These are phyloP conservation scores for Ophiostoma novo-ulmi DNA, from an alignment of 2,329 filamentous ascomycete genomes.

Conservation along the genomic window DNA sequence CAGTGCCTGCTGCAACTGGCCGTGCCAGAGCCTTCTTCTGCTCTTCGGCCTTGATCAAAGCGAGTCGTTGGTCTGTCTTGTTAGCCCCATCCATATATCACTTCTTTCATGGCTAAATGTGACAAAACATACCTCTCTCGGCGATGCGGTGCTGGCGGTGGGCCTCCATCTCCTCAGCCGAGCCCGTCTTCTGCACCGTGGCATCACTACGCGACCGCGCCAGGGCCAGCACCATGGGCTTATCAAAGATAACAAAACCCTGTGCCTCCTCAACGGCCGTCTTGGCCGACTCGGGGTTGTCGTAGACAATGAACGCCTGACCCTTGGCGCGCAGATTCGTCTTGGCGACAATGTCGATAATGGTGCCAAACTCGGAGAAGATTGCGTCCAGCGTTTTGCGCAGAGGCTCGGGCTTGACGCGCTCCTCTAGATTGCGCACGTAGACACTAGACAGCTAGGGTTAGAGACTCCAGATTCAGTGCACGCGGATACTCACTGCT, in stretches of 20 bases:
- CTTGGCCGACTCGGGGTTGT: constrained; percentile 69
- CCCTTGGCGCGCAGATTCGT: constrained; percentile 88
- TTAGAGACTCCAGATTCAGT: not conserved
- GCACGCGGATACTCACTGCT: constrained; percentile 5
- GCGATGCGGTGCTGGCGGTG: constrained; percentile 81
- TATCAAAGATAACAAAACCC: constrained; percentile 88
- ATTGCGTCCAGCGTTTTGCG: constrained; percentile 68
- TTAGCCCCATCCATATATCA: not conserved
- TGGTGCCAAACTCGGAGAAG: constrained; percentile 82
- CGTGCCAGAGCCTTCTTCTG: constrained; percentile 46
- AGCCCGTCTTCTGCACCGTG: constrained; percentile 69
- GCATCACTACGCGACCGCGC: constrained; percentile 83
- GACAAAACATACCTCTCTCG: constrained; percentile 66
- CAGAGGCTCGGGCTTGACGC: constrained; percentile 74
- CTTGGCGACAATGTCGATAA: constrained; percentile 66
- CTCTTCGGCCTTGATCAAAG: constrained; percentile 70
- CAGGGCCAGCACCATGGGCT: constrained; percentile 78
- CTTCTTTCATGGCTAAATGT: not conserved
- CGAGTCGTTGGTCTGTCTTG: constrained; percentile 64
- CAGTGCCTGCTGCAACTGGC: not conserved
- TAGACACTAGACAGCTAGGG: constrained; percentile 48
- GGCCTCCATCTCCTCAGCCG: constrained; percentile 72
- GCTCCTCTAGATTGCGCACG: constrained; percentile 84
- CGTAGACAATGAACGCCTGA: constrained; percentile 92
- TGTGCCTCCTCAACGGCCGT: constrained; percentile 83